Conservation (phyloP, 768 basidiomycete genomes). For the Hortiboletus flavorubellus region DNA sequence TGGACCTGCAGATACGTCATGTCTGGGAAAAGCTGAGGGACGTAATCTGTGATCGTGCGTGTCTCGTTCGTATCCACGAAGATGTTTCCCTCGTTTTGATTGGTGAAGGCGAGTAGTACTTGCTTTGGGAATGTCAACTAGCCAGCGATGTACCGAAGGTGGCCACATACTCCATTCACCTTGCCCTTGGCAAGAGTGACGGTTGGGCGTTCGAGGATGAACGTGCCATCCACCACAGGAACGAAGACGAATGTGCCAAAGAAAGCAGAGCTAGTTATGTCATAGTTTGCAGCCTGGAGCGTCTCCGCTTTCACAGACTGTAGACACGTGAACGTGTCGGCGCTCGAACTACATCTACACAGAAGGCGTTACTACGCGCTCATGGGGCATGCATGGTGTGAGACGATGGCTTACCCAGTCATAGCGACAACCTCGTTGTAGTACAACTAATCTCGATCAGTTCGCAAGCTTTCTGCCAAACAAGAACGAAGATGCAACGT, state of each 20-base stretch:
- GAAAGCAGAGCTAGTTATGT: conserved; percentile 33
- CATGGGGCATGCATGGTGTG: neutral
- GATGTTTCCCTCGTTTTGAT: conserved; percentile 30
- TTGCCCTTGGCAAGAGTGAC: conserved; percentile 34
- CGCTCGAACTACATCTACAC: conserved; percentile 32
- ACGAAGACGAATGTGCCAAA: conserved; percentile 39
- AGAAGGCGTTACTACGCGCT: neutral
- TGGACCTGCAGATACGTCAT: conserved; percentile 28
- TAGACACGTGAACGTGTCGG: conserved; percentile 40
- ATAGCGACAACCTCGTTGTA: conserved; percentile 13
- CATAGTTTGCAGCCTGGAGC: conserved; percentile 34
- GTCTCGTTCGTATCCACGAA: conserved; percentile 29
- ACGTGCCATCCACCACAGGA: conserved; percentile 47
- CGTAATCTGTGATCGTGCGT: conserved; percentile 14
- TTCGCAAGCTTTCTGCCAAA: neutral
- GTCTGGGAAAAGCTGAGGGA: conserved; percentile 40
- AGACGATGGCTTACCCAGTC: conserved; percentile 12
- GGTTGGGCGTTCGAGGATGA: conserved; percentile 43
- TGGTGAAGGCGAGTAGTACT: conserved; percentile 24
- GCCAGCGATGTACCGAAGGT: neutral
- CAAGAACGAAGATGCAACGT: neutral
- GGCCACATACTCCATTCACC: conserved; percentile 40
- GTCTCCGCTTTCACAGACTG: conserved; percentile 30
- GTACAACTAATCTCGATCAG: conserved; percentile 10
- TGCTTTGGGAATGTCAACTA: conserved; percentile 18